Percentiles rank a stretch among this genome's conserved stretches.
These are phyloP conservation scores for Aspergillus sp. DNA, from an alignment of 2,329 filamentous ascomycete species.

Conservation along the genomic window DNA sequence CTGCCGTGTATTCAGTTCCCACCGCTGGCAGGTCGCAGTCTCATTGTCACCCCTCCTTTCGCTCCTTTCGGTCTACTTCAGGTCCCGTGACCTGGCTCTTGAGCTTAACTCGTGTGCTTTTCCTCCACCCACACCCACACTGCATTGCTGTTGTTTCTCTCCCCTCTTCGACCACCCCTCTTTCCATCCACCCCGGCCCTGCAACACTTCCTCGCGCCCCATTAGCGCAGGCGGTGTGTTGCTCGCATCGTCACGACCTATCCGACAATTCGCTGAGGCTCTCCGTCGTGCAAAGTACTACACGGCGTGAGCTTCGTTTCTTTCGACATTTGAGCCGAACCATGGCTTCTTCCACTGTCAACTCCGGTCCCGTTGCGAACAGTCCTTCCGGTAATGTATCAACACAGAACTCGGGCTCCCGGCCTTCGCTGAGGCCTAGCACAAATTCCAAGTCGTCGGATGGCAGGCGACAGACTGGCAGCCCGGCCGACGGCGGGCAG, in stretches of 20 bases:
- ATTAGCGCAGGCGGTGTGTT: slow-evolving; percentile 43
- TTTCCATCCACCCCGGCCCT: slow-evolving; percentile 9
- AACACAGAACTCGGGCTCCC: slow-evolving; percentile 37
- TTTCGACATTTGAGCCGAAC: slow-evolving; percentile 28
- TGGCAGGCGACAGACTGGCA: slow-evolving; percentile 56
- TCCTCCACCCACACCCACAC: slow-evolving; percentile 11
- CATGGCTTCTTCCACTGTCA: slow-evolving; percentile 46
- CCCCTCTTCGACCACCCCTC: slow-evolving; percentile 6
- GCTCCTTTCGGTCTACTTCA: slow-evolving; percentile 5
- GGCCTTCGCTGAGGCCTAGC: slow-evolving; percentile 52
- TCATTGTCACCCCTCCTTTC: slow-evolving; percentile 9
- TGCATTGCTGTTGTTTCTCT: background rate
- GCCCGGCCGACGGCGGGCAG: slow-evolving; percentile 54
- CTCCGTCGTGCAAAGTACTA: slow-evolving; percentile 37
- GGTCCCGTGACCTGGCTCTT: slow-evolving; percentile 17
- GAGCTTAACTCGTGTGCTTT: slow-evolving; percentile 12
- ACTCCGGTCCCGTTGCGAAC: slow-evolving; percentile 37
- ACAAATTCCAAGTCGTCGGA: slow-evolving; percentile 52
- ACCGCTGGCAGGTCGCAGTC: slow-evolving; percentile 9
- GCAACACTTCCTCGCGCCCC: slow-evolving; percentile 15
- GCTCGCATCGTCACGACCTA: slow-evolving; percentile 32
- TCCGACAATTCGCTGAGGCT: slow-evolving; percentile 24
- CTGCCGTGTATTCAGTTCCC: background rate
- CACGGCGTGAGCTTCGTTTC: slow-evolving; percentile 35
- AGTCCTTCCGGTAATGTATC: slow-evolving; percentile 38